phyloP scores from a whole-genome alignment of 1,284 basidiomycete genomes.

The Ceratobasidium sp. region DNA sequence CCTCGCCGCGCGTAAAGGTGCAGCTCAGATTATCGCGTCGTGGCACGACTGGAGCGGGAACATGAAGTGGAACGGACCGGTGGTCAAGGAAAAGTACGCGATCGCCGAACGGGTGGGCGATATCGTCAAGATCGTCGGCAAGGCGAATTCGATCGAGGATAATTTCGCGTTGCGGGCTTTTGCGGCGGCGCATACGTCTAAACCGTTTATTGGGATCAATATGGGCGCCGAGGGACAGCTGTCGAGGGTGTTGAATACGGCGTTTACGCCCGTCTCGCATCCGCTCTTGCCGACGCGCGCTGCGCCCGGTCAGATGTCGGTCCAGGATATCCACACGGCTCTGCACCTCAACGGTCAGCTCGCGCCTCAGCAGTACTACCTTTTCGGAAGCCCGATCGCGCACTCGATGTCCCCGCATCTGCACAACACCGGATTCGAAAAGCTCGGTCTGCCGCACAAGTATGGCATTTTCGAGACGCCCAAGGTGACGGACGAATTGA shows the following conservation, averaged over 20 bases:
- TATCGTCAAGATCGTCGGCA: constrained; percentile 92
- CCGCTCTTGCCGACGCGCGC: constrained; percentile 84
- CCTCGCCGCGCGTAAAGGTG: constrained; percentile 75
- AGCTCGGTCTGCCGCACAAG: constrained; percentile 84
- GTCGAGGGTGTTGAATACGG: constrained; percentile 87
- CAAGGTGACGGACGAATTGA: constrained; percentile 75
- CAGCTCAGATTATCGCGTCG: constrained; percentile 87
- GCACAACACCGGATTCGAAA: constrained; percentile 90
- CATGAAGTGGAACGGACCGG: constrained; percentile 82
- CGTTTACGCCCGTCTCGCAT: constrained; percentile 92
- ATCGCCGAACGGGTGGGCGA: constrained; percentile 80
- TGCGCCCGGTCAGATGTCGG: constrained; percentile 93
- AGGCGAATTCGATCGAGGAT: constrained; percentile 80
- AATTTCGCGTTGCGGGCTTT: constrained; percentile 88
- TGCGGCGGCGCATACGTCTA: constrained; percentile 63
- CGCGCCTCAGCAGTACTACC: constrained; percentile 79
- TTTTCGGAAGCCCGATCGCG: constrained; percentile 90
- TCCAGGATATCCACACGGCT: constrained; percentile 85
- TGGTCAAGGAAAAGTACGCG: constrained; percentile 77
- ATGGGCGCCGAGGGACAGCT: constrained; percentile 92
- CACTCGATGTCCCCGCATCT: constrained; percentile 93
- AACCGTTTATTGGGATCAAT: constrained; percentile 94
- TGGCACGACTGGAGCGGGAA: constrained; percentile 94
- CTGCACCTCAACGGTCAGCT: constrained; percentile 85
- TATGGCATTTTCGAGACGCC: constrained; percentile 85